Evolutionary conservation across 768 basidiomycete species (phyloP), one percentile per base, ranked within the genome.

Genomic region (Tremella mesenterica): DNA sequence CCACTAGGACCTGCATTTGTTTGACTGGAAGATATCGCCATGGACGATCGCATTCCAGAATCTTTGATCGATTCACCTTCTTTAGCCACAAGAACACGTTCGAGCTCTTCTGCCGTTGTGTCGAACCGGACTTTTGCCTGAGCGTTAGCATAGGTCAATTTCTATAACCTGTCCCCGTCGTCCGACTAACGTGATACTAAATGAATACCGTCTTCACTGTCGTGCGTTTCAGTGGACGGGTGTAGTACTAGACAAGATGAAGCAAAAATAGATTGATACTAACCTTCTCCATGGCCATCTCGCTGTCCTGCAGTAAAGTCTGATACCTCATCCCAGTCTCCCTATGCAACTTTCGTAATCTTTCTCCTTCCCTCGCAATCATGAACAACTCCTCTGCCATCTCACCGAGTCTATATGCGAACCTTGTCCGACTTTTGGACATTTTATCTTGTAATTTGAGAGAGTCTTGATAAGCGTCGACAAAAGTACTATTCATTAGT

Each of bases 361-460:
- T 91, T 60, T 99, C 95, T 0, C 95, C 88, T 72, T 97, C 92
- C 63, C 88, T 88, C 0, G 83, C 81, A 4, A 97, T 76, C 9
- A 80, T 84, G 16, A 80, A 76, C 25, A 99, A 78, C 67, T 99
- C 95, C n/a, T 96, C 91, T 66, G 86, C 85, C 89, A 96, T 97
- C 74, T 99, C 95, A 67, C 85, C 86, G 38, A 99, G 77, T 38
- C 89, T 82, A 54, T 85, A 81, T 0, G 90, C 80, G 65, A 96
- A 95, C 41, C 84, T 81, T 30, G 91, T 73, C 49, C 90, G 81
- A 72, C 91, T 91, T 62, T 93, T 88, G 10, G 87, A 89, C 77
- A 97, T 81, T 39, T 80, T 74, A 60, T 97, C 92, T 67, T 97
- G 93, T 44, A 91, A 81, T 50, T 81, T 80, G 81, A 99, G 82